These are phyloP conservation scores for Pseudogymnoascus sp. DNA, from an alignment of 2,329 filamentous ascomycete species.

Conservation along the genomic window DNA sequence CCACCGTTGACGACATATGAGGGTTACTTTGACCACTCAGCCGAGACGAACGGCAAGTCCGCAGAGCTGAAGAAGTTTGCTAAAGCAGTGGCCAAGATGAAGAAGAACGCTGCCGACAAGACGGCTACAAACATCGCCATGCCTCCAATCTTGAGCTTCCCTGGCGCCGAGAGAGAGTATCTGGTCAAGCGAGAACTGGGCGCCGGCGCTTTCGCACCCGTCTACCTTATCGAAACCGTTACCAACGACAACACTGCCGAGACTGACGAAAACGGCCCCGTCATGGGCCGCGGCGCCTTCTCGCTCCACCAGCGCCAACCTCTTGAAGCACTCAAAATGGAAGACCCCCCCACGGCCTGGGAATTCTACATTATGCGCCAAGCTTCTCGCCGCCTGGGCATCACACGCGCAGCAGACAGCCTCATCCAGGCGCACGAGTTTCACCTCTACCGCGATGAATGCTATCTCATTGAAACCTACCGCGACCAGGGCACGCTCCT, in stretches of 20 bases:
- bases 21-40: conserved; percentile 69
- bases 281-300: conserved; percentile 56
- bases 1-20: conserved; percentile 66
- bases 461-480: conserved; percentile 80
- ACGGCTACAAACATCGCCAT: conserved; percentile 50
- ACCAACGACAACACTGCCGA: conserved; percentile 38
- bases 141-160: conserved; percentile 60
- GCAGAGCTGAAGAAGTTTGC: conserved; percentile 74
- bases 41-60: conserved; percentile 56
- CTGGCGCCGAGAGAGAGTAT: conserved; percentile 58
- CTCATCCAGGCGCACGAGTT: conserved; percentile 80
- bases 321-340: conserved; percentile 89
- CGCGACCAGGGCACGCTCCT: conserved; percentile 85
- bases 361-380: conserved; percentile 94
- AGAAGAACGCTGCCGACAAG: conserved; percentile 41
- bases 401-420: conserved; percentile 65
- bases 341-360: conserved; percentile 81
- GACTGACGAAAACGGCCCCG: conserved; percentile 38
- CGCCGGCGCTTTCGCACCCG: conserved; percentile 87
- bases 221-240: conserved; percentile 82
- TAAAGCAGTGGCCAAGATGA: conserved; percentile 44
- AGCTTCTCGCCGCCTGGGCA: conserved; percentile 66
- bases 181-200: conserved; percentile 78
- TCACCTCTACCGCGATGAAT: conserved; percentile 85
- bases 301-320: conserved; percentile 42